Evolutionary conservation across 352 stramenopile species (phyloP), one percentile per base, ranked within the genome.

Genomic region (Phytophthora aleatoria): DNA sequence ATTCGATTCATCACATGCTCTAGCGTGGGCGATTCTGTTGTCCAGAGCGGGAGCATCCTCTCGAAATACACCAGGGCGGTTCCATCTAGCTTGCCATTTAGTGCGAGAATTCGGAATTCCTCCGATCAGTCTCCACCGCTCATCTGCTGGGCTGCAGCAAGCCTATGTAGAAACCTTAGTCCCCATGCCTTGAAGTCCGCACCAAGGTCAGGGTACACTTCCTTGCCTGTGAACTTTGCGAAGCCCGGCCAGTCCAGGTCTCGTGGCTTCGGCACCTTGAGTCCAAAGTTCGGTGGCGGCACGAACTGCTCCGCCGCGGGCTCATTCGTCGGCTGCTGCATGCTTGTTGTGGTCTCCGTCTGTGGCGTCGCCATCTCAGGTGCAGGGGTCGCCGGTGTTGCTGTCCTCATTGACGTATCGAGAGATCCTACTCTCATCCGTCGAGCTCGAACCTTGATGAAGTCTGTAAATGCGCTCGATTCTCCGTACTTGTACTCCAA

Each of bases 1-100:
- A 20, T 20, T 20, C 0, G 45, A 64, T 56, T 55, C 57, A 64
- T 51, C 27, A 64, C n/a, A 27, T 57, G 48, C 12, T 51, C 57
- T 11, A 44, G 38, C 13, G 54, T 53, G 30, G 28, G 31, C 13
- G 54, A 45, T 11, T 36, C 30, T 5, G 10, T 10, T 15, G 20
- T 20, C 20, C 20, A 20, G 20, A 20, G 20, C 28, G 27, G 28
- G 3, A 52, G 5, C 42, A 61, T 54, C 10, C 13, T 53, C 30
- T 61, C 42, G 31, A 48, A 47, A 20, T 53, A 52, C 20, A 36
- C 15, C 11, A 51, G 30, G 5, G 43, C 43, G 16, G 54, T 38
- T 11, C 54, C 31, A 5, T 61, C 44, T 3, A 61, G 30, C 16
- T 61, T 51, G 3, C 55, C 43, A 36, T 47, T 54, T 13, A 54